phyloP scores from a whole-genome alignment of 164 flowering plant genomes.

The Pachysandra terminalis region DNA sequence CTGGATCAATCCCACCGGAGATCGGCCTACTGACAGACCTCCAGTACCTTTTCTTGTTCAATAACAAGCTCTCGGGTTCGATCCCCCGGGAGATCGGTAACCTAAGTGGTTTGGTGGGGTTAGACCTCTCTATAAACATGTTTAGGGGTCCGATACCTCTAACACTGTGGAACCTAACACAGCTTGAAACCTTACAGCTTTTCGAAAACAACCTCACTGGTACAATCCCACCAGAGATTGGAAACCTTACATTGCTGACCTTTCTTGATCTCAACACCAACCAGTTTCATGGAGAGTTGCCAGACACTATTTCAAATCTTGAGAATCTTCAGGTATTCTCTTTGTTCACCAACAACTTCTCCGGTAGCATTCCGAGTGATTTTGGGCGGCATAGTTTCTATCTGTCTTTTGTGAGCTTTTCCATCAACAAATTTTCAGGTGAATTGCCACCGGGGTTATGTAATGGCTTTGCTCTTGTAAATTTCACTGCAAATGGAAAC shows the following conservation, averaged over 20 bases:
- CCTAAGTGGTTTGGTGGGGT: not conserved
- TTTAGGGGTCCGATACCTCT: conserved; percentile 58
- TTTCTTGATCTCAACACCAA: conserved; percentile 33
- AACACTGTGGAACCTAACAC: conserved; percentile 31
- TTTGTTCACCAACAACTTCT: conserved; percentile 31
- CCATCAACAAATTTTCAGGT: conserved; percentile 26
- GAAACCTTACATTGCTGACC: conserved; percentile 29
- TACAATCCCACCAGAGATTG: conserved; percentile 43
- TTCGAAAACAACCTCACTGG: conserved; percentile 39
- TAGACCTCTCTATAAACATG: conserved; percentile 52
- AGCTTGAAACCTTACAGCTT: conserved; percentile 18
- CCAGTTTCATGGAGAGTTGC: conserved; percentile 30
- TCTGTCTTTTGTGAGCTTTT: conserved; percentile 17
- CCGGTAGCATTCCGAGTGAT: conserved; percentile 35
- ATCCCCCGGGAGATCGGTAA: conserved; percentile 12
- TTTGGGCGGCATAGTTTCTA: conserved; percentile 30
- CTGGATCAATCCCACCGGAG: not conserved
- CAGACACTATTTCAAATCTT: conserved; percentile 30
- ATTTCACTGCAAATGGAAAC: conserved; percentile 17
- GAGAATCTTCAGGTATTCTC: conserved; percentile 16
- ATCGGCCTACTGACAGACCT: not conserved
- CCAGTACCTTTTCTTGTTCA: not conserved
- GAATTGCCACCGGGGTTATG: conserved; percentile 26
- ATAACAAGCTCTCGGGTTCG: not conserved
- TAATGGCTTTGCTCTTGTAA: conserved; percentile 14